Evolutionary conservation across 2,329 filamentous ascomycete genomes (phyloP).

Genomic region (Diaporthe australafricana): DNA sequence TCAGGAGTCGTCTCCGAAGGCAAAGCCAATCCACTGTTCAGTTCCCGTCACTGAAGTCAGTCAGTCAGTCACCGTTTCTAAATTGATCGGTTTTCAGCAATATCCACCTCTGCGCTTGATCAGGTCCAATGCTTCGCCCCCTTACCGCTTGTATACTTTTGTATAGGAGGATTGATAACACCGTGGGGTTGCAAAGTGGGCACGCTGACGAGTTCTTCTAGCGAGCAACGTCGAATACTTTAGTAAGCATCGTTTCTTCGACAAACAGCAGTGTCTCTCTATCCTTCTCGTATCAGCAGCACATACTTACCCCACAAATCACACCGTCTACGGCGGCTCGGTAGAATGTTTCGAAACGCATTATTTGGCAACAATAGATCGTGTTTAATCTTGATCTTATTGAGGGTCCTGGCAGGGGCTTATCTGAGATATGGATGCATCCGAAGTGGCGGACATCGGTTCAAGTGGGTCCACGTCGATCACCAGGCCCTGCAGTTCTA

Average conservation of each 20-base stretch:
- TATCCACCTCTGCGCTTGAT: slow-evolving; percentile 1
- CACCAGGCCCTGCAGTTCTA: neutral
- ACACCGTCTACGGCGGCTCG: too few species aligned
- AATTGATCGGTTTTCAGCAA: too few species aligned
- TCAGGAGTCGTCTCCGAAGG: slow-evolving; percentile 2
- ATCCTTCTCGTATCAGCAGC: too few species aligned
- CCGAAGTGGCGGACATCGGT: slow-evolving; percentile 14
- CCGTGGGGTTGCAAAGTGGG: neutral
- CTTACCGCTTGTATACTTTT: too few species aligned
- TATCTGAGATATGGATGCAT: slow-evolving; percentile 5
- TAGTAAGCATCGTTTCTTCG: too few species aligned
- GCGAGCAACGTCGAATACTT: too few species aligned
- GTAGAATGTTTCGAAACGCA: neutral
- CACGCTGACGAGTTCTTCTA: neutral
- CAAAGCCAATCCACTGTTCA: neutral
- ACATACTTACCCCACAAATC: too few species aligned
- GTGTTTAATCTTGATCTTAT: neutral
- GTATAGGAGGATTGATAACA: neutral
- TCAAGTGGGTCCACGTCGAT: neutral
- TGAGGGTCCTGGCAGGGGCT: neutral
- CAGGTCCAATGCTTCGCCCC: neutral
- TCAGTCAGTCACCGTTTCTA: too few species aligned
- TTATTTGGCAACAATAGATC: slow-evolving; percentile 7
- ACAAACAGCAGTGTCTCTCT: too few species aligned
- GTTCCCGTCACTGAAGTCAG: neutral